Conservation (phyloP, 352 stramenopile species). For the Phytophthora hybrid region DNA sequence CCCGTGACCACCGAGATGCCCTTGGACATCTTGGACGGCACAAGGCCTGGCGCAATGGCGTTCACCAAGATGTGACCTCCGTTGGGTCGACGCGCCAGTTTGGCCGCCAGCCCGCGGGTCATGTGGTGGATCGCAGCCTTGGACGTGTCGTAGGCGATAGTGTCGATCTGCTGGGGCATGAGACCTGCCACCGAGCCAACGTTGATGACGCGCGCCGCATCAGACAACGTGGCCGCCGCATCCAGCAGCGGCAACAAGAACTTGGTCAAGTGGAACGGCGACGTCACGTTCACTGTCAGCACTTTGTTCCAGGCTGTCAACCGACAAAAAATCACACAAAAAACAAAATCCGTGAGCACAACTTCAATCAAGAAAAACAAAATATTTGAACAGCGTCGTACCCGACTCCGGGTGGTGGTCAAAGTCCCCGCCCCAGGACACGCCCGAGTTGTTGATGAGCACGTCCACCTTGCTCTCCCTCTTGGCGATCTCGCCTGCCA, state of each 20-base stretch:
- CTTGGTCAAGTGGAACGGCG: conserved; percentile 94
- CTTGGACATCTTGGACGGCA: conserved; percentile 93
- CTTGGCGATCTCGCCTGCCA: conserved; percentile 81
- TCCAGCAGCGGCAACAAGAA: conserved; percentile 93
- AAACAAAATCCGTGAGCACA: conserved; percentile 69
- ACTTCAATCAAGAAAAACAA: conserved; percentile 53
- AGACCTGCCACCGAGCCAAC: conserved; percentile 83
- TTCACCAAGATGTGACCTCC: conserved; percentile 95
- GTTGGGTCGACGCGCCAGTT: conserved; percentile 87
- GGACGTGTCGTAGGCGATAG: conserved; percentile 94
- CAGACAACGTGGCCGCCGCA: conserved; percentile 51
- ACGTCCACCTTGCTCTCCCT: conserved; percentile 87
- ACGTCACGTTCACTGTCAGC: conserved; percentile 96
- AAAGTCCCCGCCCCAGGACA: conserved; percentile 56
- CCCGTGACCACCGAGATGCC: conserved; percentile 67
- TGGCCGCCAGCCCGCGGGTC: conserved; percentile 92
- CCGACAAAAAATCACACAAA: conserved; percentile 62
- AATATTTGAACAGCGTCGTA: conserved; percentile 5
- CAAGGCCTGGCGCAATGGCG: conserved; percentile 92
- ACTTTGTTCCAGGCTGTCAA: conserved; percentile 92
- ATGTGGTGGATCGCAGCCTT: conserved; percentile 96
- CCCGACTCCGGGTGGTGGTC: conserved; percentile 41
- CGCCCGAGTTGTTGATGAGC: conserved; percentile 95
- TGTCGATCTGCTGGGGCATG: conserved; percentile 86
- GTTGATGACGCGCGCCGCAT: conserved; percentile 79